Base-by-base conservation (phyloP, 169 alveolate genomes). In the Miamiensis avidus region DNA sequence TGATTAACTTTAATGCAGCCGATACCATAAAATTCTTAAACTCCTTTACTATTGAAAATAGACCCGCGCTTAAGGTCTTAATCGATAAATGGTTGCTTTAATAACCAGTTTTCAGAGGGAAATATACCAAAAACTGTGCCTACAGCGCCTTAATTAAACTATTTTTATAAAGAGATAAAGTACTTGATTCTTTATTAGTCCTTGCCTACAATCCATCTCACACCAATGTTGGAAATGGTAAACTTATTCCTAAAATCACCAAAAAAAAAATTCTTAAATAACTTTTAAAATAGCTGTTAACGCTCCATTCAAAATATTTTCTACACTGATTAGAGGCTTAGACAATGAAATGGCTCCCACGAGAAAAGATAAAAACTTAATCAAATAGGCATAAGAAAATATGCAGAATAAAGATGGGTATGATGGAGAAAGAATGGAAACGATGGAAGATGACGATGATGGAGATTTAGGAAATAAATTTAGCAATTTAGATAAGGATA, bases 21-120 rank as follows among this genome's bases (percentile, higher is more conserved):
- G 95, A 94, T 83, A 91, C 94, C 29, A 82, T 94, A 31, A 91
- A 91, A 32, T 94, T 94, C 77, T 81, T 94, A 29, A 83, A 82
- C 20, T 89, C 93, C 29, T 92, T 94, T 65, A 90, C 93, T 79
- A 92, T 94, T 65, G 95, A 94, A 64, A 91, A 91, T 85, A 78
- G 95, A 78, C 85, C 92, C 72, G 93, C 94, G 11, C 75, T 94
- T n/a, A 94, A 94, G 88, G 94, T 92, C 4, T 89, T 94, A 26
- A 88, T 94, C 31, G 97, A 94, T 76, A 94, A 94, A 86, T 94
- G 97, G 97, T 88, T 94, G 20, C 83, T 94, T 28, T 89, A 94
- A 83, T 88, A 92, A 69, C 95, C 97, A 0, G 85, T 93, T 77
- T 94, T 94, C 87, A 87, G 97, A 84, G 97, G 97, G 76, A 90